A percentile compares a stretch with the other conserved stretches of the same genome.
Evolutionary conservation across 2,329 filamentous ascomycete species (phyloP).

Genomic region (Cladorrhinum sp.): DNA sequence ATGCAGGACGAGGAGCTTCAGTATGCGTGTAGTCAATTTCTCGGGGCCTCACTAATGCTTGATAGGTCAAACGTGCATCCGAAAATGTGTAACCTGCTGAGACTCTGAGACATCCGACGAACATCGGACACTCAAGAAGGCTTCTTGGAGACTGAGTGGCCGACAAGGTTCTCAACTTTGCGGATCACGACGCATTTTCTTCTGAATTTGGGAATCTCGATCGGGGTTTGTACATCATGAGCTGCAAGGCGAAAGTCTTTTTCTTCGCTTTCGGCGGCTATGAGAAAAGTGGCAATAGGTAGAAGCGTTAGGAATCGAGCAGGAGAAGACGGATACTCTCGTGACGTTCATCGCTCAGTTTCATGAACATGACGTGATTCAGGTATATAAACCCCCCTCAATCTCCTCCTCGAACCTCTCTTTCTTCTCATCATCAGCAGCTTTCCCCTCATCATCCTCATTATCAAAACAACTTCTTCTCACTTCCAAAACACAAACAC

Average conservation of each 20-base stretch:
- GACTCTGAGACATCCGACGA: neutral
- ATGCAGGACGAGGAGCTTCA: neutral
- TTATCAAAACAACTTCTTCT: neutral
- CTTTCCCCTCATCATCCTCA: neutral
- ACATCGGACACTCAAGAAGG: too few species aligned
- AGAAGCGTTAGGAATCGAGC: too few species aligned
- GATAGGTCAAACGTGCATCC: neutral
- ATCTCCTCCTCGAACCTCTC: neutral
- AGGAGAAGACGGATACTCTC: neutral
- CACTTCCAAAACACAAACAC: neutral
- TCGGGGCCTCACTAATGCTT: neutral
- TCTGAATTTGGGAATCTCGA: too few species aligned
- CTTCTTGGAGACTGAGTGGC: too few species aligned
- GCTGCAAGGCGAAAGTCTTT: neutral
- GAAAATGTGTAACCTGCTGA: neutral
- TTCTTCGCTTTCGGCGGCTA: neutral
- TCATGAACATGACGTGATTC: neutral
- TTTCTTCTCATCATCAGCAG: neutral
- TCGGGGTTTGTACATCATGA: too few species aligned
- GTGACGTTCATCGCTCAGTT: too few species aligned
- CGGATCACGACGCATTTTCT: too few species aligned
- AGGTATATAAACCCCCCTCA: neutral
- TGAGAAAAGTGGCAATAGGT: too few species aligned
- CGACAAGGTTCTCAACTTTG: neutral
- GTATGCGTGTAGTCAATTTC: neutral